Evolutionary conservation across 306 rosid genomes (phyloP), one percentile per base, ranked within the genome.

Genomic region (Cucurbita argyrosperma): DNA sequence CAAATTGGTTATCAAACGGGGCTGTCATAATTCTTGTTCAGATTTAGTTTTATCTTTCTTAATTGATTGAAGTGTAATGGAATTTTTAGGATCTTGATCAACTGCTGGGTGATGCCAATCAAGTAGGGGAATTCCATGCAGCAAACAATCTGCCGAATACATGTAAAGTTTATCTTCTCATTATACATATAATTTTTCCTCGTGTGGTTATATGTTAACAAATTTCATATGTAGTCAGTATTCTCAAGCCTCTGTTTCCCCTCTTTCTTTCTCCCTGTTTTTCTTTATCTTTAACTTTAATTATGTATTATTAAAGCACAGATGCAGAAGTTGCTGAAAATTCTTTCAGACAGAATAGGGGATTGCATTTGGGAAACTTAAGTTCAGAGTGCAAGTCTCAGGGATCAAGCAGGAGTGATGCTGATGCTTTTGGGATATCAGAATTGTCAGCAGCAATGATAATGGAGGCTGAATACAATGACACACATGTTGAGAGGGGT

Each of bases 91-190:
- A 77, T 79, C 92, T 89, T 79, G 97, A 91, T 76, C 91, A 87
- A 79, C 87, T 95, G 77, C 90, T 95, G 83, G 92, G 85, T 83
- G 96, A 87, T 84, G 83, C 88, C 39, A 86, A 87, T 40, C 90
- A 89, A 79, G 91, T 89, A 45, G 86, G 77, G 72, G 91, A 82
- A 84, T 80, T 88, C 82, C 86, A 84, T 80, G 91, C 85, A 59
- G 74, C 86, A 57, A 82, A 79, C 78, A 87, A 79, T 63, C 90
- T 95, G 80, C 68, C 89, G 4, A 76, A 80, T 76, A 85, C 88
- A 21, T 88, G 83, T 76, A 96, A 84, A 72, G 97, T 88, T 83
- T 89, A 80, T 83, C 88, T 94, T 79, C 85, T 87, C 76, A 47
- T 19, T 12, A 67, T 40, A 64, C 96, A 92, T 94, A 82, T 76